phyloP scores from a whole-genome alignment of 2,329 filamentous ascomycete genomes.

The Paecilomyces sp. region DNA sequence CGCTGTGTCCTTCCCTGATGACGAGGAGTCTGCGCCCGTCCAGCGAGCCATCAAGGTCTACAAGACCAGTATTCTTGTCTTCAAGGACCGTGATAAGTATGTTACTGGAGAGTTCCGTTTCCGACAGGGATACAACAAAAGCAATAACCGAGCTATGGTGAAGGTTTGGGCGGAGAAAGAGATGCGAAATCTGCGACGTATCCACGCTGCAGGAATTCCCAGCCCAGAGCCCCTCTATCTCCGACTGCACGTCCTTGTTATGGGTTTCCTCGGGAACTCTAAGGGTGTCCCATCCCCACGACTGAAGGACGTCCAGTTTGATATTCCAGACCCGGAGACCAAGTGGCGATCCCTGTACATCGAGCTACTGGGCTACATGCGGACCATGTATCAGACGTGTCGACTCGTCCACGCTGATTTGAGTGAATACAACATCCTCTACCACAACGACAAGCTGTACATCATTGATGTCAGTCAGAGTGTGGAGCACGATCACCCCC shows the following conservation, averaged over 20 bases:
- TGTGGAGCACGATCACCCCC: constrained; percentile 92
- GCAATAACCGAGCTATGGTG: constrained; percentile 93
- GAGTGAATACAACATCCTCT: constrained; percentile 96
- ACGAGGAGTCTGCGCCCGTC: constrained; percentile 47
- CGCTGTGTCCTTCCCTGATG: constrained; percentile 57
- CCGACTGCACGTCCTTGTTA: constrained; percentile 89
- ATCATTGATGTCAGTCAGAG: constrained; percentile 97
- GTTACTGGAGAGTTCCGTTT: constrained; percentile 93
- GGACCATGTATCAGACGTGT: constrained; percentile 86
- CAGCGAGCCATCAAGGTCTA: constrained; percentile 96
- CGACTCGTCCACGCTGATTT: constrained; percentile 90
- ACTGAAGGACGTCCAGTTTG: constrained; percentile 75
- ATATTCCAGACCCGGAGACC: constrained; percentile 58
- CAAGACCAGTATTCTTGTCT: constrained; percentile 95
- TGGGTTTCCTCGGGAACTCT: constrained; percentile 83
- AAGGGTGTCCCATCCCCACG: constrained; percentile 84
- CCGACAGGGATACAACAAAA: constrained; percentile 83
- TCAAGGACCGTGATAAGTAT: constrained; percentile 96
- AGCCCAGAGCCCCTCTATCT: constrained; percentile 85
- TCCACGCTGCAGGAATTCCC: constrained; percentile 76
- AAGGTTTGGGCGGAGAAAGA: constrained; percentile 99
- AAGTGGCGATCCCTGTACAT: constrained; percentile 75
- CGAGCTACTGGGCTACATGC: constrained; percentile 81
- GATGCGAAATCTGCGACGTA: constrained; percentile 82
- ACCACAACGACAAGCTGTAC: constrained; percentile 73